These are phyloP conservation scores for Medicago lupulina DNA, from an alignment of 306 rosid genomes.

Conservation along the genomic window DNA sequence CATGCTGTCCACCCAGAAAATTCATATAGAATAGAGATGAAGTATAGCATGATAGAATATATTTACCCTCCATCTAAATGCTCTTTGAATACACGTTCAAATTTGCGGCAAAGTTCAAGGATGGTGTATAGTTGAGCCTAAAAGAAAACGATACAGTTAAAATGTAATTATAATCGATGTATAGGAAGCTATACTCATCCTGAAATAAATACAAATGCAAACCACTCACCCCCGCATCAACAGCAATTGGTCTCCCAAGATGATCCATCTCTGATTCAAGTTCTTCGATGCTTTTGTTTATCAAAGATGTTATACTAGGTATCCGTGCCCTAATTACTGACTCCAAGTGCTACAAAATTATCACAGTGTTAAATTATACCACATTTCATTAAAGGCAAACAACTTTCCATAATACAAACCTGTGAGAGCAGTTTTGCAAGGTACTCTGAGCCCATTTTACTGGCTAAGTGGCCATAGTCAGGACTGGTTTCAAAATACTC, in stretches of 20 bases:
- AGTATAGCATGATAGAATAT: constrained; percentile 19
- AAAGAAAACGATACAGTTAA: constrained; percentile 33
- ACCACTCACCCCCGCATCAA: constrained; percentile 93
- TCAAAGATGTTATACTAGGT: constrained; percentile 87
- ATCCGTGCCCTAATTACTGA: constrained; percentile 79
- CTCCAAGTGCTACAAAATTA: constrained; percentile 80
- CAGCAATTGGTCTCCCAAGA: constrained; percentile 90
- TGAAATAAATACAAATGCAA: constrained; percentile 28
- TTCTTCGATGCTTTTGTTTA: constrained; percentile 92
- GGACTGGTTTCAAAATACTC: constrained; percentile 94
- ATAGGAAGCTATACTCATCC: constrained; percentile 8
- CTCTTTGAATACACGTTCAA: constrained; percentile 95
- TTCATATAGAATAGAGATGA: constrained; percentile 24
- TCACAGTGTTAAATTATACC: constrained; percentile 38
- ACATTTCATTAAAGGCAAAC: not conserved
- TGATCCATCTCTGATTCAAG: constrained; percentile 96
- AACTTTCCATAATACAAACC: constrained; percentile 53
- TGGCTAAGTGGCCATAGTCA: constrained; percentile 87
- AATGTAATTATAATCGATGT: constrained; percentile 22
- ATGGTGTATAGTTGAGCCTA: constrained; percentile 94
- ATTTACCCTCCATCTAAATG: constrained; percentile 98
- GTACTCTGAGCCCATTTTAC: constrained; percentile 95
- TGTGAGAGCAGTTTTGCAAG: constrained; percentile 96
- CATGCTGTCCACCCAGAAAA: constrained; percentile 13
- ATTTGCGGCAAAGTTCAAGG: constrained; percentile 94